Percentiles rank a stretch among this genome's conserved stretches.
Conservation (phyloP, 2,329 filamentous ascomycete genomes). For the Sporothrix dimorphospora region DNA sequence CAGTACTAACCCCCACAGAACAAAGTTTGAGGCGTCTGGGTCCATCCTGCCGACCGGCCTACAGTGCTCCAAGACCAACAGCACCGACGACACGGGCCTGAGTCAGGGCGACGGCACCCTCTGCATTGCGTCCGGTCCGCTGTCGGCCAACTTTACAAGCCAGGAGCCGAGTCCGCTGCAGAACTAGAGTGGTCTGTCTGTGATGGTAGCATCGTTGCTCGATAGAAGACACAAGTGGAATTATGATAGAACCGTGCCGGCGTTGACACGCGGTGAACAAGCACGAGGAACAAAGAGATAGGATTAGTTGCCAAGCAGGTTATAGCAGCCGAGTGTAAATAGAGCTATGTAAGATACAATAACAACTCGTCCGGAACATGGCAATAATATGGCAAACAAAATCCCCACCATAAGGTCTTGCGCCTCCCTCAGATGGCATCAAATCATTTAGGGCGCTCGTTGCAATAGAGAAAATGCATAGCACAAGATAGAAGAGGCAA, state of each 20-base stretch:
- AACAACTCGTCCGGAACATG: not conserved
- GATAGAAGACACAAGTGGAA: not conserved
- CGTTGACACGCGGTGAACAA: not conserved
- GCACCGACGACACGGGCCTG: conserved; percentile 6
- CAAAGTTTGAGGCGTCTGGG: conserved; percentile 33
- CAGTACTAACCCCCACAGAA: not conserved
- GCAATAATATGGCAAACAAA: not conserved
- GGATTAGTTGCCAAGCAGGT: not conserved
- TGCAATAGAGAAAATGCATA: not conserved
- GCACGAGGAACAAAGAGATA: not conserved
- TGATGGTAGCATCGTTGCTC: not conserved
- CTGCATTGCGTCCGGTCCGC: conserved; percentile 19
- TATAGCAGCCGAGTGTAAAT: not conserved
- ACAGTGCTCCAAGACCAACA: conserved; percentile 24
- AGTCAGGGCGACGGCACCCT: conserved; percentile 23
- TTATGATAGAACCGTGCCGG: too few relatives aligned
- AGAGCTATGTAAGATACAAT: not conserved
- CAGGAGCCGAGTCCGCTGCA: conserved; percentile 32
- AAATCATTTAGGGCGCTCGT: not conserved
- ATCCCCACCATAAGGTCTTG: not conserved
- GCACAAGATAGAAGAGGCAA: not conserved
- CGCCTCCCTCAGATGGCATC: not conserved
- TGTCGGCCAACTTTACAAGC: conserved; percentile 33
- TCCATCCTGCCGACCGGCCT: conserved; percentile 23
- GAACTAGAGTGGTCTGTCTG: not conserved